Percentiles rank a stretch among this genome's conserved stretches.
phyloP scores from a whole-genome alignment of 495 filamentous ascomycete genomes.

The Penicillium simplicissimum region DNA sequence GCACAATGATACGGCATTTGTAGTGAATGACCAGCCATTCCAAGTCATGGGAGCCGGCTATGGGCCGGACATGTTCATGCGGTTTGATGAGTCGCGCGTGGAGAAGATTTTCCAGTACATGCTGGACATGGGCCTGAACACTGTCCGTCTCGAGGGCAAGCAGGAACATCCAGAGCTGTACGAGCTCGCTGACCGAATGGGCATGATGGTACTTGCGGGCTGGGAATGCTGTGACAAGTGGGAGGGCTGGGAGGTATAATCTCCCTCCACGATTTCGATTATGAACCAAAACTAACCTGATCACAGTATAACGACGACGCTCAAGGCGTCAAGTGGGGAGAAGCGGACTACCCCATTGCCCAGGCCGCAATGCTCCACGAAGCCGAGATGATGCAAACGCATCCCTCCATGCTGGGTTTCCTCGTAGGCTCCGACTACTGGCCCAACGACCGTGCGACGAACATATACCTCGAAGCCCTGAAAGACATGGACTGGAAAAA shows the following conservation, averaged over 20 bases:
- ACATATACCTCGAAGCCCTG: conserved; percentile 52
- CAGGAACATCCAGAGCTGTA: conserved; percentile 63
- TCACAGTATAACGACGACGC: conserved; percentile 57
- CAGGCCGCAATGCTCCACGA: conserved; percentile 59
- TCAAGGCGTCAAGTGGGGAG: conserved; percentile 48
- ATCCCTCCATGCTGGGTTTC: conserved; percentile 57
- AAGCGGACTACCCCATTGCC: conserved; percentile 55
- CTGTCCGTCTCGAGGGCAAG: conserved; percentile 64
- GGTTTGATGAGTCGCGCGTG: conserved; percentile 49
- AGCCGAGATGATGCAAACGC: conserved; percentile 57
- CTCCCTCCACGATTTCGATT: too few relatives aligned
- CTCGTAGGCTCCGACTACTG: conserved; percentile 64
- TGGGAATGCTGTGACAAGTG: conserved; percentile 74
- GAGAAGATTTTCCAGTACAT: conserved; percentile 49
- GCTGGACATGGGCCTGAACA: conserved; percentile 63
- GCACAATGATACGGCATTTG: conserved; percentile 56
- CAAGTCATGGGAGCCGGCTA: conserved; percentile 63
- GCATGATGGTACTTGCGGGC: conserved; percentile 62
- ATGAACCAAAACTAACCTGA: background rate
- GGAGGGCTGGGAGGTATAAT: conserved; percentile 57
- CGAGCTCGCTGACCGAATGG: conserved; percentile 56
- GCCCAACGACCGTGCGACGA: conserved; percentile 57
- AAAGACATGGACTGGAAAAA: conserved; percentile 54
- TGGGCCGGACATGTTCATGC: conserved; percentile 61
- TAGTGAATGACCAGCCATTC: conserved; percentile 57